Evolutionary conservation across 1,284 basidiomycete species (phyloP).

Genomic region (Leccinum fallax): DNA sequence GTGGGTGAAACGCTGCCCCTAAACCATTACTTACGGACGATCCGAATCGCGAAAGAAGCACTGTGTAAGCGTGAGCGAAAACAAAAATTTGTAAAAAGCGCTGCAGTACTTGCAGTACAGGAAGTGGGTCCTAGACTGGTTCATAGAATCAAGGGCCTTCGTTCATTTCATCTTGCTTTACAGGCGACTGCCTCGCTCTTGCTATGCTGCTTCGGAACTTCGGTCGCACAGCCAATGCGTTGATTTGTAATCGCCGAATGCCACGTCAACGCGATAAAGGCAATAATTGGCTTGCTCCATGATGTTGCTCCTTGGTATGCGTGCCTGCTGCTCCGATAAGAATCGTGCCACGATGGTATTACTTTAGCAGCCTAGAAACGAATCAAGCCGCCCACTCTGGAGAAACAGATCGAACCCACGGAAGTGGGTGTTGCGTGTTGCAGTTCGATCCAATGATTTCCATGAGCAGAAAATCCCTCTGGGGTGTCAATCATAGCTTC

Average conservation of each 20-base stretch:
- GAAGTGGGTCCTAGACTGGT: background rate
- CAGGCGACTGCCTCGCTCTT: background rate
- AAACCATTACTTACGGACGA: no score
- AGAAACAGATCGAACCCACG: slow-evolving; percentile 5
- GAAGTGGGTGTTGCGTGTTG: background rate
- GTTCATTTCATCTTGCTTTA: slow-evolving; percentile 2
- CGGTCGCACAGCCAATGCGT: slow-evolving; percentile 1
- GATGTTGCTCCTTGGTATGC: slow-evolving; percentile 13
- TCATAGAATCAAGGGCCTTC: background rate
- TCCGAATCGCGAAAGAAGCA: no score
- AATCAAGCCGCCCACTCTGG: slow-evolving; percentile 8
- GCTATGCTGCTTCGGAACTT: slow-evolving; percentile 1
- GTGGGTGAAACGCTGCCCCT: no score
- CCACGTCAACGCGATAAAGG: background rate
- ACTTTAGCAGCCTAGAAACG: background rate
- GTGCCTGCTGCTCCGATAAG: background rate
- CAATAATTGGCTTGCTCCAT: background rate
- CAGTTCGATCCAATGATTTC: slow-evolving; percentile 10
- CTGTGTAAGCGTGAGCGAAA: no score
- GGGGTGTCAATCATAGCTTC: background rate
- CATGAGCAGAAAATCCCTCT: slow-evolving; percentile 6
- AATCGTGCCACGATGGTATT: background rate
- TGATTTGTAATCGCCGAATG: background rate
- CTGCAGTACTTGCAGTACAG: background rate
- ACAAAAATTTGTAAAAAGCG: no score